Evolutionary conservation across 768 basidiomycete genomes (phyloP).

Genomic region (Tephrocybe sp.): DNA sequence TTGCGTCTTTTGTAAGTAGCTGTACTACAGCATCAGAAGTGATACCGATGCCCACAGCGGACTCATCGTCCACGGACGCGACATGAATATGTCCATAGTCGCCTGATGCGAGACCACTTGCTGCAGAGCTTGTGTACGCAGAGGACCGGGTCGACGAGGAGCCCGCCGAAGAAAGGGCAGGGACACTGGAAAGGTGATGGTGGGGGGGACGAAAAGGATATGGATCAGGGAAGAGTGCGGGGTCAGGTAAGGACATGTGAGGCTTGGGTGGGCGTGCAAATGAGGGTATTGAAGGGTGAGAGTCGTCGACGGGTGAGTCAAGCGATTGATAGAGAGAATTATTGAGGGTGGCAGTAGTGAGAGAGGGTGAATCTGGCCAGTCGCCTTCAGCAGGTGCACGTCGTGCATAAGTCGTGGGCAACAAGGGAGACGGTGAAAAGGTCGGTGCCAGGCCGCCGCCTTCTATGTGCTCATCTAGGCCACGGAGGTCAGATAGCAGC

Average conservation of each 20-base stretch:
- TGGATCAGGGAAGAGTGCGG: slow-evolving; percentile 68
- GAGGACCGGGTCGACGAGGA: slow-evolving; percentile 78
- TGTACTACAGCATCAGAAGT: slow-evolving; percentile 65
- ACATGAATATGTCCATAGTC: slow-evolving; percentile 69
- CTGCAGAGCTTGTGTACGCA: slow-evolving; percentile 72
- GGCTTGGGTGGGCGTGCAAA: slow-evolving; percentile 45
- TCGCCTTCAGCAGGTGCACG: slow-evolving; percentile 32
- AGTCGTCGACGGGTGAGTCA: slow-evolving; percentile 6
- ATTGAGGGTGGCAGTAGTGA: slow-evolving; percentile 7
- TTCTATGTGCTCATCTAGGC: slow-evolving; percentile 22
- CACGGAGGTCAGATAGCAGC: slow-evolving; percentile 6
- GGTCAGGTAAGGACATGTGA: slow-evolving; percentile 51
- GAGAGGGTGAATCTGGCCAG: slow-evolving; percentile 21
- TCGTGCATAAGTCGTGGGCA: slow-evolving; percentile 28
- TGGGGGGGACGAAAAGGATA: slow-evolving; percentile 60
- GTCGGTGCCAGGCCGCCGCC: slow-evolving; percentile 28
- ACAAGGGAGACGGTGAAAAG: slow-evolving; percentile 31
- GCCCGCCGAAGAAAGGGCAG: slow-evolving; percentile 66
- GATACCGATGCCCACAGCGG: slow-evolving; percentile 52
- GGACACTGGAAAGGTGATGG: slow-evolving; percentile 43
- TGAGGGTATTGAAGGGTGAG: slow-evolving; percentile 25
- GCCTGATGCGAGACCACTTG: slow-evolving; percentile 55
- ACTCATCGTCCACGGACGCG: slow-evolving; percentile 59
- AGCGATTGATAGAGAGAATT: slow-evolving; percentile 5
- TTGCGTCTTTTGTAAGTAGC: slow-evolving; percentile 53